Percentiles rank a stretch among this genome's conserved stretches.
phyloP scores from a whole-genome alignment of 208 protist genomes.

The Acanthamoeba triangularis region DNA sequence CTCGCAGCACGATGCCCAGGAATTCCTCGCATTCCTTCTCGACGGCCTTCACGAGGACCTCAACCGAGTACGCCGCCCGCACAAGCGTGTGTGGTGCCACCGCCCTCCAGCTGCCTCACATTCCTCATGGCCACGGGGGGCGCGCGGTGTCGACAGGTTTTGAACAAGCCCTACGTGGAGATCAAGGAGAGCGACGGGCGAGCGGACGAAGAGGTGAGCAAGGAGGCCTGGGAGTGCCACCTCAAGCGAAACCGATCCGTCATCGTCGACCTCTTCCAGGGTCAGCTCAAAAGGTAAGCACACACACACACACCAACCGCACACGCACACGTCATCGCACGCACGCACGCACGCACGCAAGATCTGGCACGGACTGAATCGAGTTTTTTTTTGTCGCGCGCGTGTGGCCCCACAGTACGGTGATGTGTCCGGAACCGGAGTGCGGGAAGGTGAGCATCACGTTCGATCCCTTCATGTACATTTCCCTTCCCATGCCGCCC shows the following conservation, averaged over 20 bases:
- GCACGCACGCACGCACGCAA: too few species aligned
- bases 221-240: slow-evolving; percentile 94
- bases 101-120: not conserved
- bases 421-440: slow-evolving; percentile 79
- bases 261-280: slow-evolving; percentile 93
- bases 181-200: slow-evolving; percentile 91
- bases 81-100: not conserved
- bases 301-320: not conserved
- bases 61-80: slow-evolving; percentile 79
- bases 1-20: slow-evolving; percentile 87
- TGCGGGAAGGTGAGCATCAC: slow-evolving; percentile 88
- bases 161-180: slow-evolving; percentile 93
- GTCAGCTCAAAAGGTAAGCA: slow-evolving; percentile 88
- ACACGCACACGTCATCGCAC: too few species aligned
- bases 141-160: slow-evolving; percentile 60
- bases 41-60: slow-evolving; percentile 88
- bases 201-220: slow-evolving; percentile 90
- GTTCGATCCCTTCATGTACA: slow-evolving; percentile 94
- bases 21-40: slow-evolving; percentile 90
- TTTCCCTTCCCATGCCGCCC: slow-evolving; percentile 87
- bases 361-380: too few species aligned
- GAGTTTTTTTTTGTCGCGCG: too few species aligned
- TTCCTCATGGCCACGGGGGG: not conserved
- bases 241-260: slow-evolving; percentile 95
- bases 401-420: slow-evolving; percentile 30